Evolutionary conservation across 1,139 yeast species (phyloP).

Genomic region (Pichia sp.): DNA sequence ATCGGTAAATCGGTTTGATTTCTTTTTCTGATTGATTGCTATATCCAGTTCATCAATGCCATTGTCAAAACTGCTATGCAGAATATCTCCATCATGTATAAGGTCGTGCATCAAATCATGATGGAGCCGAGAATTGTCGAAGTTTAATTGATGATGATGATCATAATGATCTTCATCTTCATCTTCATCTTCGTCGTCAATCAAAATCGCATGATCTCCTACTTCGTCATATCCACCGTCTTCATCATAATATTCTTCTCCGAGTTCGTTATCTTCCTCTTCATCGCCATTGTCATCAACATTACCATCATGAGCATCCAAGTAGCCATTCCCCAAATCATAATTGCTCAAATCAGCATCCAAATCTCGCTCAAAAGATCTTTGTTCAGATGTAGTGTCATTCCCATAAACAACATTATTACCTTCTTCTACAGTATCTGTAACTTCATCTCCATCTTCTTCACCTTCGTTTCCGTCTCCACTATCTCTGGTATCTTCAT

Average conservation of each 20-base stretch:
- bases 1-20: not conserved
- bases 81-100: slow-evolving; percentile 21
- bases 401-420: slow-evolving; percentile 1
- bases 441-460: not conserved
- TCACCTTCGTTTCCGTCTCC: not conserved
- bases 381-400: slow-evolving; percentile 4
- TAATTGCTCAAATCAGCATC: slow-evolving; percentile 43
- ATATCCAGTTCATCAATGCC: not conserved
- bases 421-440: too few species aligned
- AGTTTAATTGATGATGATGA: not conserved
- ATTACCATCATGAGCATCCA: not conserved
- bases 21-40: not conserved
- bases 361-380: slow-evolving; percentile 27
- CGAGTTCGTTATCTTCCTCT: not conserved
- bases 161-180: not conserved
- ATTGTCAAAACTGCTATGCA: slow-evolving; percentile 8
- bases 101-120: not conserved
- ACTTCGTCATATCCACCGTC: slow-evolving; percentile 1
- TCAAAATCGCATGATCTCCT: slow-evolving; percentile 4
- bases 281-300: slow-evolving; percentile 23
- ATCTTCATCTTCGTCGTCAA: not conserved
- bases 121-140: not conserved
- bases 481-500: not conserved
- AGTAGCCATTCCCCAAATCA: slow-evolving; percentile 19
- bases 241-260: not conserved